Evolutionary conservation across 1,284 basidiomycete species (phyloP), one percentile per base, ranked within the genome.

Genomic region (Cutaneotrichosporon dermatis): DNA sequence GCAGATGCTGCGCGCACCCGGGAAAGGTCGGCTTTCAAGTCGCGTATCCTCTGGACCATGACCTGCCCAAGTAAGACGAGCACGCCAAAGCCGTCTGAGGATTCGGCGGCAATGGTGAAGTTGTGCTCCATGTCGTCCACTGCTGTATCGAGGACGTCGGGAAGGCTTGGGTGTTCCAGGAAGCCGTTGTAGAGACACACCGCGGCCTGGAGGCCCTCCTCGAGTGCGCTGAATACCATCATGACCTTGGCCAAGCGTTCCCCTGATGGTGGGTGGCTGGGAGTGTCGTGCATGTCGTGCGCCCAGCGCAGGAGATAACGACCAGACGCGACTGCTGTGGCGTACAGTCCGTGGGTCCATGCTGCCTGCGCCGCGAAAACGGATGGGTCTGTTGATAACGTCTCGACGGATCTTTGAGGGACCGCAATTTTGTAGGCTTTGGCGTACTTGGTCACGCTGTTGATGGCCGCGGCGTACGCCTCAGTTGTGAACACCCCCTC

Each of bases 181-280:
- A 41, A 51, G 50, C 39, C 50, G 25, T 15, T 51, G 50, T 51
- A 51, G 37, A 40, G 16, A 16, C 50, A 51, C 16, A 51, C 16
- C 15, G 16, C 33, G 50, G 50, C 50, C 37, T 25, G 16, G 25
- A 51, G 50, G 15, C 37, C 12, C n/a, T 51, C 50, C 6, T 40
- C 37, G 39, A 51, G 12, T 8, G 37, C 50, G 15, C 39, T 10
- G 25, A 25, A 39, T 1, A 33, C 50, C 50, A 51, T 51, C 39
- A 41, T 40, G 39, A 15, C 37, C 39, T 51, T 36, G 39, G 11
- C 39, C 15, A 7, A 6, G 16, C 6, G 10, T 39, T 11, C 37
- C 37, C 4, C 25, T 25, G 25, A 25, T 25, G 25, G 25, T 25
- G 25, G 25, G 25, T 25, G 25, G 25, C 25, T 25, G 25, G 25